Conservation (phyloP, 176 grass and related monocot genomes). For the Musa acuminata region DNA sequence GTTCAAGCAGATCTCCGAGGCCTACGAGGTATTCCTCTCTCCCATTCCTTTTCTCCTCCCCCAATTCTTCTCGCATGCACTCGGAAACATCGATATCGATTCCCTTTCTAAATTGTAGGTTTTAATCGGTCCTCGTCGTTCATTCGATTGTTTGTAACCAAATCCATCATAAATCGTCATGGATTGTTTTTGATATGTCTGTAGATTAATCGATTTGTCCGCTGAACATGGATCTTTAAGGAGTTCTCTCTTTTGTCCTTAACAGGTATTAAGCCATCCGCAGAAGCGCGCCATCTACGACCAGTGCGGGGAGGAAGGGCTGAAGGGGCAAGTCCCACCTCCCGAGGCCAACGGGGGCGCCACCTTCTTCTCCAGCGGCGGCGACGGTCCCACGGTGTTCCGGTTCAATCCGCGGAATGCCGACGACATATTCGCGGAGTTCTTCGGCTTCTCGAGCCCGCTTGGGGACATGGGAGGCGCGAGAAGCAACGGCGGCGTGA, state of each 20-base stretch:
- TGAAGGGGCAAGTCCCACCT: slow-evolving; percentile 86
- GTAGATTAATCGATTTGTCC: not conserved
- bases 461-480: slow-evolving; percentile 50
- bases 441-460: slow-evolving; percentile 79
- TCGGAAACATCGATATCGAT: not conserved
- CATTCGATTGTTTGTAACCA: too few species aligned
- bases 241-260: not conserved
- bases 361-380: slow-evolving; percentile 47
- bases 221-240: not conserved
- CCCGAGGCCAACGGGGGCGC: slow-evolving; percentile 44
- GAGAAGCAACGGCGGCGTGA: slow-evolving; percentile 13
- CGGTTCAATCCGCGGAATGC: slow-evolving; percentile 84
- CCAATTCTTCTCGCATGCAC: too few species aligned
- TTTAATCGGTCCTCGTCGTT: too few species aligned
- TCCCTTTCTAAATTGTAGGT: not conserved
- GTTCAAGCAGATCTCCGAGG: slow-evolving; percentile 99
- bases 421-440: slow-evolving; percentile 89
- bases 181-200: not conserved
- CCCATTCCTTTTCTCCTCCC: not conserved
- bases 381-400: slow-evolving; percentile 56
- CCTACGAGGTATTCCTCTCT: slow-evolving; percentile 61
- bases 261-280: slow-evolving; percentile 64
- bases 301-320: slow-evolving; percentile 91
- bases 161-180: not conserved
- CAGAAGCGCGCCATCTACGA: slow-evolving; percentile 93